These are phyloP conservation scores for Hanseniaspora taiwanica DNA, from an alignment of 805 yeast species.

Conservation along the genomic window DNA sequence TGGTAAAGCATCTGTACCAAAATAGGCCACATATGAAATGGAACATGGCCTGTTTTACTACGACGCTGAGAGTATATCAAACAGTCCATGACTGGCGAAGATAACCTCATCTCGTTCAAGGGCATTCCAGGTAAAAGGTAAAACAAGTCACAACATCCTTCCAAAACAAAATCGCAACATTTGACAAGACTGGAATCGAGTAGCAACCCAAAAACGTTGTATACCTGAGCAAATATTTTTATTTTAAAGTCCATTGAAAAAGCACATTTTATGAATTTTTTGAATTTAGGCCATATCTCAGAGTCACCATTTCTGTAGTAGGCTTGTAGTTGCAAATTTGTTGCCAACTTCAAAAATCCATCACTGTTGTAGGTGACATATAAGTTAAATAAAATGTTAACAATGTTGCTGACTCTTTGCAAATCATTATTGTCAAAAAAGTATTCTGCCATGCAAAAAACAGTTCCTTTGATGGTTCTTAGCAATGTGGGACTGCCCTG, in stretches of 20 bases:
- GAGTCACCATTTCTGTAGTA: background rate
- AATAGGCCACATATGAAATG: slow-evolving; percentile 12
- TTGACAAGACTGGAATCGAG: slow-evolving; percentile 4
- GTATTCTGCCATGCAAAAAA: background rate
- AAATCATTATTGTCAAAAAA: background rate
- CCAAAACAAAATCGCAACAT: slow-evolving; percentile 7
- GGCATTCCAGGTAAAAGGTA: background rate
- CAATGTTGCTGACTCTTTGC: slow-evolving; percentile 10
- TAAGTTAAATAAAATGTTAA: slow-evolving; percentile 18
- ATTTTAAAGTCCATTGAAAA: slow-evolving; percentile 5
- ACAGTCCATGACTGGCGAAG: slow-evolving; percentile 19
- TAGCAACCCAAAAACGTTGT: slow-evolving; percentile 12
- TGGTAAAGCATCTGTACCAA: slow-evolving; percentile 13
- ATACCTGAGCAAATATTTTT: slow-evolving; percentile 11
- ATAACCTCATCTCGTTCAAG: slow-evolving; percentile 5
- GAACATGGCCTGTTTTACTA: background rate
- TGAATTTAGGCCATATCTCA: slow-evolving; percentile 9
- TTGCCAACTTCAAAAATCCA: slow-evolving; percentile 8
- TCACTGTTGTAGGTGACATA: slow-evolving; percentile 10
- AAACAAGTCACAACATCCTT: background rate
- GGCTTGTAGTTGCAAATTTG: slow-evolving; percentile 8
- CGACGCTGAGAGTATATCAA: slow-evolving; percentile 6
- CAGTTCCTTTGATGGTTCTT: background rate
- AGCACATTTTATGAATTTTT: slow-evolving; percentile 13
- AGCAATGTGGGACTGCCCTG: background rate